phyloP scores from a whole-genome alignment of 352 stramenopile species.

The Globisporangium abappressorium region DNA sequence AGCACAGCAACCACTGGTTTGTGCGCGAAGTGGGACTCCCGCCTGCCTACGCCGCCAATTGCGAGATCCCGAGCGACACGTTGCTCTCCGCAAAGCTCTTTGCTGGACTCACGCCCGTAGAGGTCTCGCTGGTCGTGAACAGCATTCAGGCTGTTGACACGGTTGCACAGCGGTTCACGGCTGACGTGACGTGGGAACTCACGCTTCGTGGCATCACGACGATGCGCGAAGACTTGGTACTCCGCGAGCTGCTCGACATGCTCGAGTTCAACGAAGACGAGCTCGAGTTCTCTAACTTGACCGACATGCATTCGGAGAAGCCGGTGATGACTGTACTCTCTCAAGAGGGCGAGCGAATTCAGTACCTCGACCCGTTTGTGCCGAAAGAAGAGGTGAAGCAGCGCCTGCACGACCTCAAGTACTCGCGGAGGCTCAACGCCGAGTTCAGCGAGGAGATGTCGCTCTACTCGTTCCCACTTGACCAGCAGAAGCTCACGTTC shows the following conservation, averaged over 20 bases:
- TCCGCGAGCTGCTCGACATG: constrained; percentile 29
- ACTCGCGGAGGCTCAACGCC: constrained; percentile 22
- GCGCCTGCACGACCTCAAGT: constrained; percentile 20
- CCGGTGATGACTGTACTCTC: constrained; percentile 8
- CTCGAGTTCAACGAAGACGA: constrained; percentile 27
- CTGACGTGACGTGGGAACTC: constrained; percentile 34
- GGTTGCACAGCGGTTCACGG: constrained; percentile 25
- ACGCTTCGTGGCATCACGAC: constrained; percentile 25
- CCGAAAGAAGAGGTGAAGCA: constrained; percentile 1
- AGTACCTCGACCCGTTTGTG: constrained; percentile 15
- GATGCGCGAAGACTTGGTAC: constrained; percentile 27
- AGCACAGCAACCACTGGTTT: constrained; percentile 47
- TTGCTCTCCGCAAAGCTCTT: constrained; percentile 19
- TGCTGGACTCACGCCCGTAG: constrained; percentile 21
- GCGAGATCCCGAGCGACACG: background rate
- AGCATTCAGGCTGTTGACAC: constrained; percentile 26
- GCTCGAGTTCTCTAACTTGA: constrained; percentile 34
- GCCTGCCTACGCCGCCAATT: background rate
- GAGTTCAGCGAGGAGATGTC: constrained; percentile 40
- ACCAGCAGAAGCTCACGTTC: constrained; percentile 42
- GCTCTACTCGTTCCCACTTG: constrained; percentile 35
- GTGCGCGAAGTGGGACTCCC: constrained; percentile 38
- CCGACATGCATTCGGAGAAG: constrained; percentile 15
- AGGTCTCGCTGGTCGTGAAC: constrained; percentile 26
- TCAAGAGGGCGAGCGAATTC: constrained; percentile 6